Conservation (phyloP, 1,284 basidiomycete species). For the Chalciporus sp. region DNA sequence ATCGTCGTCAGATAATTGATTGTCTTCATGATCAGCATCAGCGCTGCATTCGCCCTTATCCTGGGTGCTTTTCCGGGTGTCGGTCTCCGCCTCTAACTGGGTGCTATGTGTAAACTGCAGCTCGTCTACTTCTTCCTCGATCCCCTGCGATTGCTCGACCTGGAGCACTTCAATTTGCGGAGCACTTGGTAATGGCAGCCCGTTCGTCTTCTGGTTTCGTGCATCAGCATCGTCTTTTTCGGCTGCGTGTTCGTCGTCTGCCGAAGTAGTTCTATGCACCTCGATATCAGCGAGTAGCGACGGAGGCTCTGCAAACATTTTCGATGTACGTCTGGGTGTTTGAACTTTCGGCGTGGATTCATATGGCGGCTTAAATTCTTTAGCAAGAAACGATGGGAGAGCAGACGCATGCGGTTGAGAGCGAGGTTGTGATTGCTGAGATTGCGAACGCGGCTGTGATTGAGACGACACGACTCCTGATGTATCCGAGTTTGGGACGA, state of each 20-base stretch:
- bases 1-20: slow-evolving; percentile 3
- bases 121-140: slow-evolving; percentile 13
- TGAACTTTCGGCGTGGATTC: slow-evolving; percentile 21
- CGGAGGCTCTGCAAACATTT: slow-evolving; percentile 2
- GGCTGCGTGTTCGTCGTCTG: not conserved
- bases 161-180: slow-evolving; percentile 13
- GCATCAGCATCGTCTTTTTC: not conserved
- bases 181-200: slow-evolving; percentile 1
- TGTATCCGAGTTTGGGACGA: slow-evolving; percentile 36
- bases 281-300: not conserved
- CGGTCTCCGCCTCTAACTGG: not conserved
- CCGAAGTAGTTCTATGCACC: not conserved
- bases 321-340: slow-evolving; percentile 1
- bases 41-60: not conserved
- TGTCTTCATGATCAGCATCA: not conserved
- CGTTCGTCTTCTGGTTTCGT: not conserved
- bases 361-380: slow-evolving; percentile 18
- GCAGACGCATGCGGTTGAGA: slow-evolving; percentile 4
- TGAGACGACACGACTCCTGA: slow-evolving; percentile 32
- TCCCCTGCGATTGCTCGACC: slow-evolving; percentile 6
- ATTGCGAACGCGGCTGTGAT: slow-evolving; percentile 20
- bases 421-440: slow-evolving; percentile 17
- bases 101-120: slow-evolving; percentile 1
- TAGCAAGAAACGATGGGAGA: slow-evolving; percentile 21
- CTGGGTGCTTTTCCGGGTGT: not conserved